Evolutionary conservation across 805 yeast genomes (phyloP).

Genomic region (Saccharomycopsis babjevae): DNA sequence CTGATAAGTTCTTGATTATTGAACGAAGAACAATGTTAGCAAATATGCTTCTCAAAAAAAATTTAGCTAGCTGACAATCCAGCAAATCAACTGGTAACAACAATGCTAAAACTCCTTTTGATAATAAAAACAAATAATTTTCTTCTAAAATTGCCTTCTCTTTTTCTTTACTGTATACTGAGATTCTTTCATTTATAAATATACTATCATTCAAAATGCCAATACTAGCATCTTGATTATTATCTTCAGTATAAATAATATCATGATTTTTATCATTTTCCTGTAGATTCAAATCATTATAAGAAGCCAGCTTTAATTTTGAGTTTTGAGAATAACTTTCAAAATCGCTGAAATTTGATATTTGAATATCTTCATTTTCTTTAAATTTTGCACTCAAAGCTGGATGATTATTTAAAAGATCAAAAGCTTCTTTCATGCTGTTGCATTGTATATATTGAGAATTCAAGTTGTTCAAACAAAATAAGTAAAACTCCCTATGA

Average conservation of each 20-base stretch:
- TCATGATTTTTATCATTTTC: background rate
- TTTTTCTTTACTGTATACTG: background rate
- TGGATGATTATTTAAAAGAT: conserved; percentile 26
- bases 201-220: background rate
- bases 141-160: conserved; percentile 20
- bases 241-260: background rate
- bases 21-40: conserved; percentile 35
- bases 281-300: background rate
- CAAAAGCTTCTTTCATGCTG: conserved; percentile 28
- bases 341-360: background rate
- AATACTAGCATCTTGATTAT: background rate
- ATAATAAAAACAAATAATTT: conserved; percentile 29
- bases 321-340: background rate
- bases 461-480: conserved; percentile 23
- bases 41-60: conserved; percentile 31
- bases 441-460: conserved; percentile 26
- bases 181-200: background rate
- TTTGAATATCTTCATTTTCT: background rate
- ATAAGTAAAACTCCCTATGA: conserved; percentile 28
- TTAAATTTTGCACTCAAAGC: conserved; percentile 23
- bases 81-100: conserved; percentile 33
- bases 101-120: conserved; percentile 27
- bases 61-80: conserved; percentile 30
- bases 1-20: conserved; percentile 34
- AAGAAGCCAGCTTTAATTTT: background rate